These are phyloP conservation scores for Penicillium sp. DNA, from an alignment of 2,329 filamentous ascomycete species.

Conservation along the genomic window DNA sequence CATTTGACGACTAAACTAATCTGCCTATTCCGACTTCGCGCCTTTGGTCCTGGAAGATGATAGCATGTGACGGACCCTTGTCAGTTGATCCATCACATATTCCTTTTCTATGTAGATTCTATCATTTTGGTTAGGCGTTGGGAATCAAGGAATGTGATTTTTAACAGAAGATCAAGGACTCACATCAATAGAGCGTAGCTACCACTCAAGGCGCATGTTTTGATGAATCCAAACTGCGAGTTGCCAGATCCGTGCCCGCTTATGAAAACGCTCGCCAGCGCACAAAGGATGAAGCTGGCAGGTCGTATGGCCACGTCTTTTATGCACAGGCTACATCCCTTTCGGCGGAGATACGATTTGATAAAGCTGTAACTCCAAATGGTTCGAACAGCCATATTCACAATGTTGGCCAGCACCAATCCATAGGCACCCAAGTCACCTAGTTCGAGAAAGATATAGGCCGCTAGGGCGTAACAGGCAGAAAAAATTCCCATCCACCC, in stretches of 20 bases:
- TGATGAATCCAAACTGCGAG: conserved; percentile 37
- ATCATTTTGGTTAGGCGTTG: conserved; percentile 19
- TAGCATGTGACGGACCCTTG: conserved; percentile 20
- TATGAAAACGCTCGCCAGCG: conserved; percentile 48
- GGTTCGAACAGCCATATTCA: conserved; percentile 87
- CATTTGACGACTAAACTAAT: conserved; percentile 63
- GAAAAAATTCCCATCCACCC: conserved; percentile 84
- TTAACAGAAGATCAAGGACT: conserved; percentile 49
- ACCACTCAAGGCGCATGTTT: conserved; percentile 52
- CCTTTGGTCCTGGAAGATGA: conserved; percentile 17
- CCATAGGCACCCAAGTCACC: conserved; percentile 71
- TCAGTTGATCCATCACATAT: conserved; percentile 31
- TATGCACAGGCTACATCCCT: conserved; percentile 46
- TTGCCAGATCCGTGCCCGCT: conserved; percentile 20
- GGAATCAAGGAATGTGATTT: conserved; percentile 15
- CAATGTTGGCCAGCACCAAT: conserved; percentile 78
- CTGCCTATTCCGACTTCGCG: conserved; percentile 23
- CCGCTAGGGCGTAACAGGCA: conserved; percentile 68
- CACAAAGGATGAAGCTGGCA: conserved; percentile 46
- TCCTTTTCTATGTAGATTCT: conserved; percentile 40
- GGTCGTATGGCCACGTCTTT: conserved; percentile 47
- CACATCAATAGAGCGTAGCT: conserved; percentile 60
- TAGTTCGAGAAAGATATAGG: conserved; percentile 71
- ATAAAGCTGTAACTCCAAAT: conserved; percentile 78
- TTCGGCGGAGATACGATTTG: conserved; percentile 56